These are phyloP conservation scores for Tillandsia leiboldiana DNA, from an alignment of 176 grass and related monocot genomes.

Conservation along the genomic window DNA sequence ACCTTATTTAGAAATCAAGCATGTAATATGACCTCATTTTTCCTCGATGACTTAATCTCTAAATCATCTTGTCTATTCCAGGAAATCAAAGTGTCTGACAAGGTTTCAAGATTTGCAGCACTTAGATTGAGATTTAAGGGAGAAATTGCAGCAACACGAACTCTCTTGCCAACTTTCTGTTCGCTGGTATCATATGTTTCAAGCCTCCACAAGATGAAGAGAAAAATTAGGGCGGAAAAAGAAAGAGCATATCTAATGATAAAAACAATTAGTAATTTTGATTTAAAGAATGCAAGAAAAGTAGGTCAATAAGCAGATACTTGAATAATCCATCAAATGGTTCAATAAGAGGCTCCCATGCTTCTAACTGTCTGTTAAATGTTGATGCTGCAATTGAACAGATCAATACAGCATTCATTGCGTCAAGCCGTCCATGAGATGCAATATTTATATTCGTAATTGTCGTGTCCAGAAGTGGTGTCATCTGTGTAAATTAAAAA, in stretches of 20 bases:
- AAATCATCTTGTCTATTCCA: conserved; percentile 83
- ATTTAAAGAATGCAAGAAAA: background rate
- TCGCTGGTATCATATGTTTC: conserved; percentile 84
- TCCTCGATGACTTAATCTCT: conserved; percentile 56
- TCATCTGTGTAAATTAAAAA: conserved; percentile 47
- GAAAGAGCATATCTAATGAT: conserved; percentile 2
- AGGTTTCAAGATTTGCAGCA: conserved; percentile 78
- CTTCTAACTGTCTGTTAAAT: conserved; percentile 89
- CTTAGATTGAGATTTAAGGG: conserved; percentile 71
- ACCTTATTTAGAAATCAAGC: background rate
- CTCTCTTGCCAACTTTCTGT: conserved; percentile 70
- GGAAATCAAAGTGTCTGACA: conserved; percentile 81
- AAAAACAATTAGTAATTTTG: background rate
- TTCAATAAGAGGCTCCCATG: conserved; percentile 97
- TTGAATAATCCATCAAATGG: conserved; percentile 99
- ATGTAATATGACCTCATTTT: conserved; percentile 48
- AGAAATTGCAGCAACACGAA: conserved; percentile 80
- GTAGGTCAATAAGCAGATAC: conserved; percentile 27
- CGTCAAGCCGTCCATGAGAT: conserved; percentile 82
- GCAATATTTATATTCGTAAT: conserved; percentile 85
- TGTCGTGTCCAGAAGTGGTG: conserved; percentile 74
- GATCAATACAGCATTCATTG: conserved; percentile 82
- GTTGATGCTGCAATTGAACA: conserved; percentile 94
- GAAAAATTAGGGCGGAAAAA: conserved; percentile 4
- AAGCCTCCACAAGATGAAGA: conserved; percentile 38